Evolutionary conservation across 305 asterid species (phyloP).

Genomic region (Fraxinus nigra): DNA sequence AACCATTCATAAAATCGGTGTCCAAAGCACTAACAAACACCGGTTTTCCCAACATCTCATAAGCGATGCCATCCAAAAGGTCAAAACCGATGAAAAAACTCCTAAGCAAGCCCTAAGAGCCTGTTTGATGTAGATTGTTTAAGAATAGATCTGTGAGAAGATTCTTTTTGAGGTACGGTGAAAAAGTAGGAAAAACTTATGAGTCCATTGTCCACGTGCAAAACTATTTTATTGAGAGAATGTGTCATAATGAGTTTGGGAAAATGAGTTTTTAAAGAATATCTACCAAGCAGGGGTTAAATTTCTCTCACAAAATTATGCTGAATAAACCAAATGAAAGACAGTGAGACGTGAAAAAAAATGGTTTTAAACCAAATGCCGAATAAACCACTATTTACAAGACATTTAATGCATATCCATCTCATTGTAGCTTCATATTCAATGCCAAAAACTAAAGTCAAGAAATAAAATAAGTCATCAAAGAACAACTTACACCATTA

Average conservation of each 20-base stretch:
- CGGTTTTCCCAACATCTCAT: not conserved
- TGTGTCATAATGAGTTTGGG: not conserved
- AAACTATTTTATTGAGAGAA: not conserved
- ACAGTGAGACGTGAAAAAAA: not conserved
- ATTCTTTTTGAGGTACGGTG: not conserved
- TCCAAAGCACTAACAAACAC: not conserved
- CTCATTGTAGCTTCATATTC: not conserved
- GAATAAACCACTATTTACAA: not conserved
- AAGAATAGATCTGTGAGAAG: too few species aligned
- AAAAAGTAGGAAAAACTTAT: not conserved
- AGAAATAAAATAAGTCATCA: not conserved
- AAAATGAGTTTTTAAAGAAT: not conserved
- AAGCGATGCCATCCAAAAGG: not conserved
- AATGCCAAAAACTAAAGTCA: not conserved
- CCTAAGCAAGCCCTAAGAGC: not conserved
- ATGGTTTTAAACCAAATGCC: not conserved
- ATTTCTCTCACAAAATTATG: not conserved
- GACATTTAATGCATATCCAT: not conserved
- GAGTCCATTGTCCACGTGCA: not conserved
- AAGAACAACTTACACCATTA: constrained; percentile 31
- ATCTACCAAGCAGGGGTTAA: not conserved
- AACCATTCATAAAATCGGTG: not conserved
- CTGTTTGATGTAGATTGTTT: not conserved
- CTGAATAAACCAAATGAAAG: not conserved
- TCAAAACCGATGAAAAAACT: not conserved